These are phyloP conservation scores for Xylariaceae sp. DNA, from an alignment of 2,329 filamentous ascomycete genomes.

Conservation along the genomic window DNA sequence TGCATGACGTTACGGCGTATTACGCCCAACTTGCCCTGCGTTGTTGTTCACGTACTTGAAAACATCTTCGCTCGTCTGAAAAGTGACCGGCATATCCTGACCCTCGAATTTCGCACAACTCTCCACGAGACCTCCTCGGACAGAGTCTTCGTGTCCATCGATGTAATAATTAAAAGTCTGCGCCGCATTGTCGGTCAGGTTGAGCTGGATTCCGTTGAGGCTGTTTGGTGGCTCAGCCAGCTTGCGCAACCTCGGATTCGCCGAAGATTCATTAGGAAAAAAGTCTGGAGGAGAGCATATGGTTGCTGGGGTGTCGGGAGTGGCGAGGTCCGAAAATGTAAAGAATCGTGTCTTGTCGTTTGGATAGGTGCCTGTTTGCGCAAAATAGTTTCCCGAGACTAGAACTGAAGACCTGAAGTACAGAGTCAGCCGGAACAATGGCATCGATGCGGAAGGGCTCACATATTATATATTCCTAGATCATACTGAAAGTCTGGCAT, in stretches of 20 bases:
- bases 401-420: slow-evolving; percentile 13
- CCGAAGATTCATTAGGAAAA: neutral
- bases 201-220: slow-evolving; percentile 7
- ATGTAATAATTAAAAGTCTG: slow-evolving; percentile 12
- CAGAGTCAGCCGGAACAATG: neutral
- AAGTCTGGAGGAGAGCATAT: slow-evolving; percentile 17
- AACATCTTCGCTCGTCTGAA: slow-evolving; percentile 9
- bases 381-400: slow-evolving; percentile 16
- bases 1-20: neutral
- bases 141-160: slow-evolving; percentile 8
- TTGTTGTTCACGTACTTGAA: slow-evolving; percentile 12
- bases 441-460: neutral
- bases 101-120: slow-evolving; percentile 10
- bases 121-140: slow-evolving; percentile 6
- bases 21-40: slow-evolving; percentile 12
- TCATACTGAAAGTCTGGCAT: slow-evolving; percentile 15
- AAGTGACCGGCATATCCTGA: slow-evolving; percentile 10
- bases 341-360: slow-evolving; percentile 13
- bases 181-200: slow-evolving; percentile 11
- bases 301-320: slow-evolving; percentile 6
- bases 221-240: slow-evolving; percentile 3
- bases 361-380: slow-evolving; percentile 9
- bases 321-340: slow-evolving; percentile 14
- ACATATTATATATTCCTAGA: slow-evolving; percentile 18
- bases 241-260: neutral